Evolutionary conservation across 108 stramenopile species (phyloP), one percentile per base, ranked within the genome.

Genomic region (Nitzschia palea): DNA sequence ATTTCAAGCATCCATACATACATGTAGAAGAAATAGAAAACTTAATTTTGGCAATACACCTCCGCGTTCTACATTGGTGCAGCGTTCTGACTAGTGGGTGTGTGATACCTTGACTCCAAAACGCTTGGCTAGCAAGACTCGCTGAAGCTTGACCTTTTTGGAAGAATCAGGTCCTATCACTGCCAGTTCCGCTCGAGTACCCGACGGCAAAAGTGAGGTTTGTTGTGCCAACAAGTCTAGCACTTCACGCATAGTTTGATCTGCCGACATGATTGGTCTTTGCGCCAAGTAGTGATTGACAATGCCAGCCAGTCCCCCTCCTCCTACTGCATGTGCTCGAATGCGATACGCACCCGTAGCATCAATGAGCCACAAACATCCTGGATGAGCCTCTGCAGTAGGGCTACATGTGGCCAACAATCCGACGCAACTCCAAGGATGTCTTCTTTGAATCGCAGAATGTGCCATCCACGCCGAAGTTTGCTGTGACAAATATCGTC

Each of bases 401-500:
- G 18, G 15, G 28, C 6, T 4, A 31, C 76, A 53, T 30, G 79
- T 78, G 35, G 85, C 83, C 53, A 90, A 40, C 63, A 90, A 52
- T n/a, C 83, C 84, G 23, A 81, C 76, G 25, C 72, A 74, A 33
- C 79, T 75, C 52, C 85, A 63, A 1, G 86, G 65, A 44, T 58
- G 58, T 31, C 56, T 55, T 47, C 77, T 80, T 5, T 76, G 78
- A 15, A 82, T 74, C 44, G 74, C 70, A 53, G 80, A 77, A 51
- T 73, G 74, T 22, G 90, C 84, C 80, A 91, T 64, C 30, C 83
- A 82, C 27, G 81, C 67, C 2, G 90, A 86, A 29, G 86, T 56
- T 23, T 86, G 74, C 22, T 61, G 53, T 14, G 87, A 83, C 29
- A 91, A 66, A 45, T 72, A 70, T 55, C 72, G 58, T 23, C 75